Conservation (phyloP, 805 yeast species). For the Zygoascus biomembranicola region DNA sequence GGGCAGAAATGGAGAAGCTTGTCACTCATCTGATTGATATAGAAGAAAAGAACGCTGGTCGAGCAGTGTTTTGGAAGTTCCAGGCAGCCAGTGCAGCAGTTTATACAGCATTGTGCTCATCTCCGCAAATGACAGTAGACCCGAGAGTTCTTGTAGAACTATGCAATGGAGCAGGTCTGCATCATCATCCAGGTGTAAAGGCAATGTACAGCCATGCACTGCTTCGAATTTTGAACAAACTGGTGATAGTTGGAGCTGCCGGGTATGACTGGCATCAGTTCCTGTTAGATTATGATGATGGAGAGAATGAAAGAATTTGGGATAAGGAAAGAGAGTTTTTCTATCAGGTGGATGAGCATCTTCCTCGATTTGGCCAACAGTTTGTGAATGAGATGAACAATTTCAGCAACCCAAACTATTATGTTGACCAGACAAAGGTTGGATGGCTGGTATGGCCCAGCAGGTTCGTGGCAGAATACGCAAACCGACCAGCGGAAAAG, state of each 20-base stretch:
- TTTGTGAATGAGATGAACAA: conserved; percentile 49
- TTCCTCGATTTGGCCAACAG: conserved; percentile 28
- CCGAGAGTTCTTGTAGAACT: conserved; percentile 10
- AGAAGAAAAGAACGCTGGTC: conserved; percentile 1
- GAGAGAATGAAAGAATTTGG: not conserved
- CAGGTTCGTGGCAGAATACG: conserved; percentile 28
- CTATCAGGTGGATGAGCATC: conserved; percentile 17
- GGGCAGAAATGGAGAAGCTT: conserved; percentile 12
- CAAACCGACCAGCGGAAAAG: not conserved
- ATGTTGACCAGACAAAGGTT: conserved; percentile 46
- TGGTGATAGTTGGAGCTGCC: conserved; percentile 37
- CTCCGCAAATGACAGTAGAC: conserved; percentile 18
- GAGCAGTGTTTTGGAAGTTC: conserved; percentile 19
- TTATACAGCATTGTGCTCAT: conserved; percentile 15
- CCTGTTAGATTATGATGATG: conserved; percentile 30
- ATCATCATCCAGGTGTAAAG: conserved; percentile 57
- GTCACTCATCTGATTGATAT: conserved; percentile 7
- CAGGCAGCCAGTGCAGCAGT: conserved; percentile 13
- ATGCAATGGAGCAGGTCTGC: conserved; percentile 18
- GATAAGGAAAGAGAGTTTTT: not conserved
- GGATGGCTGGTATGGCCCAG: conserved; percentile 80
- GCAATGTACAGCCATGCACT: conserved; percentile 54
- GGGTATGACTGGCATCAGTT: conserved; percentile 38
- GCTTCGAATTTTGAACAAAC: conserved; percentile 41
- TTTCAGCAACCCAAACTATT: conserved; percentile 48